phyloP scores from a whole-genome alignment of 2,329 filamentous ascomycete genomes.

The Chalaropsis ovoidea region DNA sequence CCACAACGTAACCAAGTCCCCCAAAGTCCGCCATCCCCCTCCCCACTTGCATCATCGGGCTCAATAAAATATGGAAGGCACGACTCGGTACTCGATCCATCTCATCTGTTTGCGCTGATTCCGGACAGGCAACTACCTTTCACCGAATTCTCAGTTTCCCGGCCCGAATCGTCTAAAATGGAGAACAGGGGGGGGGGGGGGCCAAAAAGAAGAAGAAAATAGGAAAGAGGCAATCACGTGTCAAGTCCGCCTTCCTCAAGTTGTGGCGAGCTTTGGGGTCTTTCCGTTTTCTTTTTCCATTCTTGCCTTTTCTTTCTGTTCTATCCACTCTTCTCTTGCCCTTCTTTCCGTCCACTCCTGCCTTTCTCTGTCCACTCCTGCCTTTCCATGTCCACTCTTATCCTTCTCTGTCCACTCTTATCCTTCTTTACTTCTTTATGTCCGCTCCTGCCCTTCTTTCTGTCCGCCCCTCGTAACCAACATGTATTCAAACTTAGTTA shows the following conservation, averaged over 20 bases:
- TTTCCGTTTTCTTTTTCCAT: background rate
- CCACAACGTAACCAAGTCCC: background rate
- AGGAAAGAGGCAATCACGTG: background rate
- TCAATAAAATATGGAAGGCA: background rate
- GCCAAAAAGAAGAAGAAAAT: background rate
- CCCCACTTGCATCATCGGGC: background rate
- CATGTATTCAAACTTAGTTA: background rate
- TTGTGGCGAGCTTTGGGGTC: background rate
- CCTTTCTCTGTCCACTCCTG: background rate
- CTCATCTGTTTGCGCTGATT: background rate
- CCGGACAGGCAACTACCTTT: slow-evolving; percentile 2
- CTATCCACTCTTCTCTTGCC: background rate
- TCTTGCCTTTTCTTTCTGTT: background rate
- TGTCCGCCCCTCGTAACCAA: background rate
- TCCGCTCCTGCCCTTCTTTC: background rate
- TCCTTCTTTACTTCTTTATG: too few species aligned
- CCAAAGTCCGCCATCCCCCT: background rate
- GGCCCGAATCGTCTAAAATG: background rate
- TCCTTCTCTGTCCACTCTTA: background rate
- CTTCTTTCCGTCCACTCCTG: too few species aligned
- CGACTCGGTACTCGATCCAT: background rate
- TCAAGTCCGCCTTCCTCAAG: background rate
- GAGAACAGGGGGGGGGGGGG: too few species aligned
- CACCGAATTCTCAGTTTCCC: background rate
- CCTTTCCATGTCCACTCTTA: background rate